Conservation (phyloP, 192 early-diverging fungal species). For the Piromyces finnis region DNA sequence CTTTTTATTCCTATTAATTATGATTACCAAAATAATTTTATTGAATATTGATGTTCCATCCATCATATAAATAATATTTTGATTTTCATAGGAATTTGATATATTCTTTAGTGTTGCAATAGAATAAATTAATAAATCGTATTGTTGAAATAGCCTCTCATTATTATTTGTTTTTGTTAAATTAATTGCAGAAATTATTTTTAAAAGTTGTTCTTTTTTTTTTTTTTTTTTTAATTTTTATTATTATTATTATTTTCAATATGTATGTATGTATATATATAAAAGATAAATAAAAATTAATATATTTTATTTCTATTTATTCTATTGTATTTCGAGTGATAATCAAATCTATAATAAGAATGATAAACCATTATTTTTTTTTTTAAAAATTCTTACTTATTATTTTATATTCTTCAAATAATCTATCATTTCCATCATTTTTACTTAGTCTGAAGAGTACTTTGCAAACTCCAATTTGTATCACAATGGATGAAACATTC, state of each 20-base stretch:
- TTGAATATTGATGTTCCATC: not conserved
- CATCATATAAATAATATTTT: not conserved
- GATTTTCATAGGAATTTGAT: not conserved
- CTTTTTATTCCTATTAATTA: too few relatives aligned
- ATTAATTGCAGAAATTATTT: not conserved
- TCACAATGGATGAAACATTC: not conserved
- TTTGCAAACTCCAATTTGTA: not conserved
- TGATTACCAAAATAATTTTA: not conserved
- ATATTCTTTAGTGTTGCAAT: not conserved
- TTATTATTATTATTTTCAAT: not conserved
- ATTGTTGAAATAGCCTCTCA: not conserved
- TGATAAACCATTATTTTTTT: too few relatives aligned
- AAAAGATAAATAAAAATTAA: too few relatives aligned
- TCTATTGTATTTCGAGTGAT: too few relatives aligned
- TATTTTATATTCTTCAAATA: not conserved
- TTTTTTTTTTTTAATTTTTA: too few relatives aligned
- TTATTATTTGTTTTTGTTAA: not conserved
- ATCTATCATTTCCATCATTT: not conserved
- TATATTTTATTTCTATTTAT: too few relatives aligned
- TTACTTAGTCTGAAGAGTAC: not conserved
- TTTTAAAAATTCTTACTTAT: too few relatives aligned
- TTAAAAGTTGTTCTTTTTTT: not conserved
- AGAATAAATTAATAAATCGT: not conserved
- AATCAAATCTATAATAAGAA: too few relatives aligned
- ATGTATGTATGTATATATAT: not conserved